phyloP scores from a whole-genome alignment of 2,329 filamentous ascomycete genomes.

The Kalmusia sp. region DNA sequence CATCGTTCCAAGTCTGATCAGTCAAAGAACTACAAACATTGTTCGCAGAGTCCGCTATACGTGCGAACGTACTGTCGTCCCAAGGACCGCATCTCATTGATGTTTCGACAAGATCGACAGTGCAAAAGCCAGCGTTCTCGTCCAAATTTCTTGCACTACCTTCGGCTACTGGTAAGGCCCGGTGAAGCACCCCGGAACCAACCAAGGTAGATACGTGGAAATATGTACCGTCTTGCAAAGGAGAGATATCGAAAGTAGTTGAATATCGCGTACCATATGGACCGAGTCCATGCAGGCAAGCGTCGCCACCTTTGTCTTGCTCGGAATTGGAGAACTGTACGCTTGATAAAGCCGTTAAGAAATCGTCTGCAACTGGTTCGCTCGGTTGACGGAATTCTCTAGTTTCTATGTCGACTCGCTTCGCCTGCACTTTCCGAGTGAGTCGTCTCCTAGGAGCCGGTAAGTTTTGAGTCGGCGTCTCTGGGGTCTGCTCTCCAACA shows the following conservation, averaged over 20 bases:
- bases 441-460: conserved; percentile 28
- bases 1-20: not conserved
- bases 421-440: conserved; percentile 49
- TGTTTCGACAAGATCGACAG: conserved; percentile 45
- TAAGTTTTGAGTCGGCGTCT: not conserved
- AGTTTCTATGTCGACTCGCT: conserved; percentile 54
- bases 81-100: conserved; percentile 59
- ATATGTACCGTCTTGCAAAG: conserved; percentile 59
- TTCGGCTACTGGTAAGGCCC: conserved; percentile 44
- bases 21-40: conserved; percentile 14
- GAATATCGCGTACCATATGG: conserved; percentile 59
- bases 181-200: conserved; percentile 62
- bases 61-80: conserved; percentile 62
- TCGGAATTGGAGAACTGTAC: not conserved
- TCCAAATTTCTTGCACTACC: conserved; percentile 51
- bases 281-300: conserved; percentile 51
- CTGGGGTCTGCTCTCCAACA: conserved; percentile 16
- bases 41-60: conserved; percentile 21
- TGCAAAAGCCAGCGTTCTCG: conserved; percentile 44
- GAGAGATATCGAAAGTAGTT: conserved; percentile 59
- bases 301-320: conserved; percentile 10
- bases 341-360: conserved; percentile 10
- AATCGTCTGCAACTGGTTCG: conserved; percentile 37
- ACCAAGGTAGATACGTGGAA: conserved; percentile 65
- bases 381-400: conserved; percentile 55